Percentiles rank a stretch among this genome's conserved stretches.
Conservation (phyloP, 2,329 filamentous ascomycete species). For the Colletotrichum sp. region DNA sequence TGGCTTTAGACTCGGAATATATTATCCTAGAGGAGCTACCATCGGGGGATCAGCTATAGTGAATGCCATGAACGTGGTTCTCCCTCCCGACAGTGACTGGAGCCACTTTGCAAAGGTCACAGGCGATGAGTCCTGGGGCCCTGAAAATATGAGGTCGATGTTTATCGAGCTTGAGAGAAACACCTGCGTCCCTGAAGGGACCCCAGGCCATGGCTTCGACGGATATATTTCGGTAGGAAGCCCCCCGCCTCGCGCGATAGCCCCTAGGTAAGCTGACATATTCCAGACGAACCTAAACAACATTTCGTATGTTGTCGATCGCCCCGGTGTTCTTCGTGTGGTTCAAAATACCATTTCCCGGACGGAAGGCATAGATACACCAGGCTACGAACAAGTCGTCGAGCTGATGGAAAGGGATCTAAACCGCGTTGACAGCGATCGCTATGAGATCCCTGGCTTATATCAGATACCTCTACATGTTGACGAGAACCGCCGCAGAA, state of each 20-base stretch:
- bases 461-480: not conserved
- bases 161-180: constrained; percentile 51
- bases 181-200: constrained; percentile 41
- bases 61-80: constrained; percentile 46
- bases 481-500: not conserved
- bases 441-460: not conserved
- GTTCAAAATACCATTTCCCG: not conserved
- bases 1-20: constrained; percentile 22
- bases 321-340: not conserved
- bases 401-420: not conserved
- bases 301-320: not conserved
- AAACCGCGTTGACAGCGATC: not conserved
- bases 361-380: not conserved
- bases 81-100: constrained; percentile 55
- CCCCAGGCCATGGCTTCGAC: constrained; percentile 50
- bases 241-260: too few species aligned
- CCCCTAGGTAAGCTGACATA: not conserved
- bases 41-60: constrained; percentile 39
- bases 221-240: constrained; percentile 43
- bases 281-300: constrained; percentile 25
- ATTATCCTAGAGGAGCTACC: constrained; percentile 29
- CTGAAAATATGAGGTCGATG: constrained; percentile 54
- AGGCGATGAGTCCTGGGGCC: constrained; percentile 52
- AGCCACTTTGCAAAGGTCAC: constrained; percentile 51
- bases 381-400: not conserved